A percentile compares a stretch with the other conserved stretches of the same genome.
Conservation (phyloP, 345 rosid species). For the Populus pruinosa region DNA sequence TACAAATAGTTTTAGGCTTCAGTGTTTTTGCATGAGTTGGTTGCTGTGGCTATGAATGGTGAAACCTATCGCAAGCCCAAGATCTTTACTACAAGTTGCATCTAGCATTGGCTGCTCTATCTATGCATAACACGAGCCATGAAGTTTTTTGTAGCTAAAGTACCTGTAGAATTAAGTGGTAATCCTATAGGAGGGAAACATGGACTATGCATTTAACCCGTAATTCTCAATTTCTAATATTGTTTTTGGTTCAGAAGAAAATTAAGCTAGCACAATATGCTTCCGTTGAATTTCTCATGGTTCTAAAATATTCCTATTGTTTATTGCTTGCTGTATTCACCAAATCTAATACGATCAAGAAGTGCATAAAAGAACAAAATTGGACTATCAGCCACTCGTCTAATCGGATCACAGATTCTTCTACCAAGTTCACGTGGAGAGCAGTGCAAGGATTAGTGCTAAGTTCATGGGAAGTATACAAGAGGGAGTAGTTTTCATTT, state of each 20-base stretch:
- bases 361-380: not conserved
- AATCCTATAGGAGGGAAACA: not conserved
- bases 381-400: not conserved
- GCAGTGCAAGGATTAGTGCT: slow-evolving; percentile 19
- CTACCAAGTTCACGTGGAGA: slow-evolving; percentile 31
- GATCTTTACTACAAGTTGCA: not conserved
- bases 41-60: not conserved
- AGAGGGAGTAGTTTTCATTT: not conserved
- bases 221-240: not conserved
- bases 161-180: not conserved
- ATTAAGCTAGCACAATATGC: not conserved
- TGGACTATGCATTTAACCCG: not conserved
- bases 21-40: not conserved
- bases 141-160: not conserved
- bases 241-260: not conserved
- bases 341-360: not conserved
- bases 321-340: not conserved
- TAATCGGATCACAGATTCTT: slow-evolving; percentile 12
- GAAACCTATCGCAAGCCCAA: not conserved
- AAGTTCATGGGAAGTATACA: slow-evolving; percentile 23
- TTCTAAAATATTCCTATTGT: not conserved
- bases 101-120: not conserved
- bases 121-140: not conserved
- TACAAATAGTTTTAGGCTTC: not conserved
- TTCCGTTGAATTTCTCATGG: not conserved